Conservation (phyloP, 352 stramenopile species). For the Phytophthora ohioensis region DNA sequence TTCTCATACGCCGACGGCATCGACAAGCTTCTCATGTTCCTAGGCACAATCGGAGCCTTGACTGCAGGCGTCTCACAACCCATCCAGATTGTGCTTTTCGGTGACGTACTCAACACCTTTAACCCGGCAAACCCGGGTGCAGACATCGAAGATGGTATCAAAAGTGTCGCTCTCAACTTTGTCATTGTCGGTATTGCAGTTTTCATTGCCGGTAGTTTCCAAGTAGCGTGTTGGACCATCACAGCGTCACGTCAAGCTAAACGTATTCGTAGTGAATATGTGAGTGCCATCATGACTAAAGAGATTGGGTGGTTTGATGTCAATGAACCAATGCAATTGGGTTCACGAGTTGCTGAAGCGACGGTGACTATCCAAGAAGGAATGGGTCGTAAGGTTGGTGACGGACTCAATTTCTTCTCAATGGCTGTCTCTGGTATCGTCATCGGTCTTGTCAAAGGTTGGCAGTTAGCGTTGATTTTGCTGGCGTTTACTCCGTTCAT, state of each 20-base stretch:
- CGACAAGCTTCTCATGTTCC: conserved; percentile 66
- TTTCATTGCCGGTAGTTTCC: conserved; percentile 57
- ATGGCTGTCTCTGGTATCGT: conserved; percentile 71
- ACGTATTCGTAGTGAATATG: conserved; percentile 62
- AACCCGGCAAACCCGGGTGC: conserved; percentile 46
- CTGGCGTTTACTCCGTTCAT: conserved; percentile 74
- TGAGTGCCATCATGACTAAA: conserved; percentile 63
- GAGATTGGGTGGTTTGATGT: conserved; percentile 80
- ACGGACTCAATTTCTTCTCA: conserved; percentile 62
- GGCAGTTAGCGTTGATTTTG: conserved; percentile 73
- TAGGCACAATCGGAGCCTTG: conserved; percentile 56
- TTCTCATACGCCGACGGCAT: conserved; percentile 65
- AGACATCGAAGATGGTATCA: conserved; percentile 42
- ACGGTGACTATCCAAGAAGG: conserved; percentile 70
- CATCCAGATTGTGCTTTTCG: conserved; percentile 78
- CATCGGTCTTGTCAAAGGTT: conserved; percentile 74
- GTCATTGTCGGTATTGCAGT: conserved; percentile 61
- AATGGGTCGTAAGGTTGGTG: conserved; percentile 69
- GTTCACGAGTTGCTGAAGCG: conserved; percentile 57
- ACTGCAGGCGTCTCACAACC: conserved; percentile 59
- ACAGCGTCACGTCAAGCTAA: conserved; percentile 71
- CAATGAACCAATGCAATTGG: conserved; percentile 68
- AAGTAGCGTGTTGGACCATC: conserved; percentile 73
- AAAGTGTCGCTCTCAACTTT: conserved; percentile 62
- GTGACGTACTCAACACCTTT: conserved; percentile 77